A percentile compares a stretch with the other conserved stretches of the same genome.
Conservation (phyloP, 2,329 filamentous ascomycete species). For the Pestalotiopsis sp. region DNA sequence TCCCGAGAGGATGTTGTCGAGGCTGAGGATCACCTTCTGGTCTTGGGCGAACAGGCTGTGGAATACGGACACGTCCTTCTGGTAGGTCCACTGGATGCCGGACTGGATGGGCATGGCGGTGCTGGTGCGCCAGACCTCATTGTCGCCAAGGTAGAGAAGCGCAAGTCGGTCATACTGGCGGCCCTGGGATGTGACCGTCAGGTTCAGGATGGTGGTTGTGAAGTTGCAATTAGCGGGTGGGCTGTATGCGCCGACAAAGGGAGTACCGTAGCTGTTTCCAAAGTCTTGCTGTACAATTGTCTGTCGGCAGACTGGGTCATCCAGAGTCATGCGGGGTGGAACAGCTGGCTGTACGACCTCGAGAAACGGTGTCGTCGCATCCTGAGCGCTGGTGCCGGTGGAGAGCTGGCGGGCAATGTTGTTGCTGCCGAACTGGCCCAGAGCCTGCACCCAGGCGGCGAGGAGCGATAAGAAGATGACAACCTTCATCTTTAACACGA, state of each 20-base stretch:
- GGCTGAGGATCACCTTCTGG: constrained; percentile 65
- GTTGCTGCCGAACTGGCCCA: background rate
- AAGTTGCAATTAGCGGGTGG: constrained; percentile 29
- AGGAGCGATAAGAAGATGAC: background rate
- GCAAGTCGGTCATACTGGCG: constrained; percentile 66
- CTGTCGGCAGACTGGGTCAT: constrained; percentile 24
- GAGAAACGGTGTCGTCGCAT: constrained; percentile 3
- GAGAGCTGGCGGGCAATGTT: background rate
- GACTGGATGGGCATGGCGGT: constrained; percentile 63
- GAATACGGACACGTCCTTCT: constrained; percentile 66
- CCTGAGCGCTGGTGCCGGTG: background rate
- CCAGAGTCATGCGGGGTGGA: constrained; percentile 25
- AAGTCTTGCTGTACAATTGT: constrained; percentile 27
- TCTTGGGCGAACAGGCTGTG: constrained; percentile 52
- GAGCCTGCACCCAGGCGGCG: background rate
- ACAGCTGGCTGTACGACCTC: constrained; percentile 31
- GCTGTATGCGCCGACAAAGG: constrained; percentile 28
- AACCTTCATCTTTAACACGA: background rate
- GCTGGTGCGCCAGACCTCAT: constrained; percentile 67
- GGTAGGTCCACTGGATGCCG: constrained; percentile 57
- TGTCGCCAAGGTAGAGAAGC: constrained; percentile 62
- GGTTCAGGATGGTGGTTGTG: constrained; percentile 49
- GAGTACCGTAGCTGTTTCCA: constrained; percentile 30
- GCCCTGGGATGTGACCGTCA: constrained; percentile 62
- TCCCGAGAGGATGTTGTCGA: constrained; percentile 58